A percentile compares a stretch with the other conserved stretches of the same genome.
phyloP scores from a whole-genome alignment of 371 early-diverging fungal genomes.

The Fennellomyces sp. region DNA sequence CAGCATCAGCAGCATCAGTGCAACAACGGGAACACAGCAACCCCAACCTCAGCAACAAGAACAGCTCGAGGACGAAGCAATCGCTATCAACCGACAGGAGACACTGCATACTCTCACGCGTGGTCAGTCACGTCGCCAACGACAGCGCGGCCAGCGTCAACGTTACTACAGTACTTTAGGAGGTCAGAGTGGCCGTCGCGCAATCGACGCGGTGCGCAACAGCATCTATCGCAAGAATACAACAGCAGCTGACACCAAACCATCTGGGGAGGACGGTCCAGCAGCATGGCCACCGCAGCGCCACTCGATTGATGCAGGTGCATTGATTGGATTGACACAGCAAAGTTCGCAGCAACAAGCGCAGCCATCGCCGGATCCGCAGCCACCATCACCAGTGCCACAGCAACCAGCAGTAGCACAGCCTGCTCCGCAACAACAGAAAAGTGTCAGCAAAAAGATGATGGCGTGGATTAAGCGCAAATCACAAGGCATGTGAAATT shows the following conservation, averaged over 20 bases:
- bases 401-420: not conserved
- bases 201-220: constrained; percentile 10
- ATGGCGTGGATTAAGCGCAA: constrained; percentile 20
- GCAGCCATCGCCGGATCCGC: not conserved
- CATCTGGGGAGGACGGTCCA: not conserved
- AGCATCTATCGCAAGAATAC: not conserved
- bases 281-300: not conserved
- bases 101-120: not conserved
- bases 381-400: not conserved
- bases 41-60: constrained; percentile 5
- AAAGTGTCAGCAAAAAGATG: constrained; percentile 7
- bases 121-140: no score
- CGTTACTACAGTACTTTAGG: constrained; percentile 1
- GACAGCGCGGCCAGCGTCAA: constrained; percentile 2
- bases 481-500: constrained; percentile 12
- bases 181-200: constrained; percentile 2
- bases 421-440: not conserved
- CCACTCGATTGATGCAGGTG: not conserved
- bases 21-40: constrained; percentile 2
- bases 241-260: not conserved
- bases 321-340: not conserved
- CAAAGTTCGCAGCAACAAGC: not conserved
- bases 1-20: not conserved
- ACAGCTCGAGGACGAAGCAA: not conserved
- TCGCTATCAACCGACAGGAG: not conserved